Evolutionary conservation across 1,139 yeast species (phyloP), one percentile per base, ranked within the genome.

Genomic region (Geotrichum histeridarum): DNA sequence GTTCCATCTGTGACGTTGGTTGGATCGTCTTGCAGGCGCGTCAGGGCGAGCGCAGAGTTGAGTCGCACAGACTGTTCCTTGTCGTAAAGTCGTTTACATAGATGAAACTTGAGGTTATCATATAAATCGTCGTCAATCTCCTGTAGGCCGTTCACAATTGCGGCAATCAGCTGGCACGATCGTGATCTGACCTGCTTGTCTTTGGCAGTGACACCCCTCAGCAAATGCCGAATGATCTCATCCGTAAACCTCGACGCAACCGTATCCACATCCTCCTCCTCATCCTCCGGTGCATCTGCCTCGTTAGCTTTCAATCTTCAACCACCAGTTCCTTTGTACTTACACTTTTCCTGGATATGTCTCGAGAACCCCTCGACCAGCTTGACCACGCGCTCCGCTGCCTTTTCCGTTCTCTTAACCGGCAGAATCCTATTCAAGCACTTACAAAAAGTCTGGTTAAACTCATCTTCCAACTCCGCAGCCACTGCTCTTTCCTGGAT

Each of bases 121-220:
- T 84, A 86, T 22, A 88, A 70, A 32, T 83, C 86, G 55, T 83
- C 86, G 62, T 85, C 94, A 36, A 91, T 78, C 62, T 87, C 94
- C 1, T 87, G 85, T 51, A 89, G 77, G 54, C 82, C 82, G 60
- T 83, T 82, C 67, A 91, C 83, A 42, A 87, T 73, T 48, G 81
- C 81, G 0, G 94, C 90, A 51, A 93, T 72, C 35, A 91, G 70
- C 66, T 90, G 96, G 39, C 88, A 83, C 7, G 84, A 85, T 54
- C 98, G 76, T 65, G 80, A 90, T 48, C 99, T 75, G 0, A 93
- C 97, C 58, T 78, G 80, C 64, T 79, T 82, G 65, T 86, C 87
- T 61, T 80, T 82, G 9, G 96, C 85, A 56, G 83, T 90, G 1
- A 86, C 76, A 0, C 97, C 98, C 56, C 84, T 76, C 30, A 86